Evolutionary conservation across 495 filamentous ascomycete species (phyloP).

Genomic region (Astrocystis sublimbata): DNA sequence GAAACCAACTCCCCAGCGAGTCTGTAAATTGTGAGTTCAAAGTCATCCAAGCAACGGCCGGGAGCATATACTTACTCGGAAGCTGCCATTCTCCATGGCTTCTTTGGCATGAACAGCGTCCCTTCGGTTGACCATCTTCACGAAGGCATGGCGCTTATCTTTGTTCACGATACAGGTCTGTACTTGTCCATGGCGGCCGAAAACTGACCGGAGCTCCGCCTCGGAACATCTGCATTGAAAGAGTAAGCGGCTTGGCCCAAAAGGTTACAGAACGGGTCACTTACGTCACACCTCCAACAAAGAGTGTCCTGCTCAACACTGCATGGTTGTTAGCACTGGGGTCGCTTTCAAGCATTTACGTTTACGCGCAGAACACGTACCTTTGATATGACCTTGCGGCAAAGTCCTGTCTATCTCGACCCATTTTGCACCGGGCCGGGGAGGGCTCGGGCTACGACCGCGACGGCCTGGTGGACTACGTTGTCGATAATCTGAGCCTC

Average conservation of each 20-base stretch:
- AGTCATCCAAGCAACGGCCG: neutral
- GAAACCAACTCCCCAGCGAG: constrained; percentile 96
- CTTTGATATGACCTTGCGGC: constrained; percentile 75
- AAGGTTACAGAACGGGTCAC: constrained; percentile 35
- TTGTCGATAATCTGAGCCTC: constrained; percentile 74
- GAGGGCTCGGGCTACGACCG: constrained; percentile 62
- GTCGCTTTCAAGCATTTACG: neutral
- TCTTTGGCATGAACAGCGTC: constrained; percentile 83
- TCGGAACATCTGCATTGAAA: constrained; percentile 65
- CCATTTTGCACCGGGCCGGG: constrained; percentile 62
- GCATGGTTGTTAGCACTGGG: constrained; percentile 18
- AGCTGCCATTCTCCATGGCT: constrained; percentile 87
- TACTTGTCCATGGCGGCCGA: constrained; percentile 77
- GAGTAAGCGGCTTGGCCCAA: constrained; percentile 19
- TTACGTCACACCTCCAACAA: constrained; percentile 94
- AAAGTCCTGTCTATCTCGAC: constrained; percentile 77
- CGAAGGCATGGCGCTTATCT: constrained; percentile 96
- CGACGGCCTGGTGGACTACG: constrained; percentile 69
- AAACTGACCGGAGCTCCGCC: constrained; percentile 73
- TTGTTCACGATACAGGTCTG: constrained; percentile 97
- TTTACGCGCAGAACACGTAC: constrained; percentile 41
- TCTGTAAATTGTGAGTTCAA: constrained; percentile 49
- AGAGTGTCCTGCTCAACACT: constrained; percentile 92
- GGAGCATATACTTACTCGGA: constrained; percentile 61
- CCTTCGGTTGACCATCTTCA: constrained; percentile 90